Percentiles rank a stretch among this genome's conserved stretches.
Conservation (phyloP, 1,139 yeast genomes). For the Wickerhamiella pararugosa region DNA sequence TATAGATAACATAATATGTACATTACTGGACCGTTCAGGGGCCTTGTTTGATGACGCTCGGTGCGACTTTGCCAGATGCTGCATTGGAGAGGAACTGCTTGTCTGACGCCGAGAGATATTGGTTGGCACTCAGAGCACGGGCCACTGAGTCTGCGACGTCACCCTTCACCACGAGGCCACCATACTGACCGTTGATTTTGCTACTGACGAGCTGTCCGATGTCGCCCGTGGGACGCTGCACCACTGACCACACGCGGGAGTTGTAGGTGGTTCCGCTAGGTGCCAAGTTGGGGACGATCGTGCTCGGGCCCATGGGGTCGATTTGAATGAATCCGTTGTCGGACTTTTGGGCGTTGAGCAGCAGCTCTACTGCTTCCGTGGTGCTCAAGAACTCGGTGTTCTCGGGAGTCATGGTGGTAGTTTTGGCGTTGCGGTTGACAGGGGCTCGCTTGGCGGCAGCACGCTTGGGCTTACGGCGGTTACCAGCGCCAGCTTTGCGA, state of each 20-base stretch:
- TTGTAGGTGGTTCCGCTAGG: constrained; percentile 17
- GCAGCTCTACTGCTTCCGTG: constrained; percentile 3
- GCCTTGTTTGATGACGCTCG: constrained; percentile 5
- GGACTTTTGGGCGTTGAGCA: constrained; percentile 2
- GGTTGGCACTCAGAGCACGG: constrained; percentile 17
- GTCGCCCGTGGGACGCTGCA: constrained; percentile 7
- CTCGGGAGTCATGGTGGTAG: neutral
- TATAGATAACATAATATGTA: neutral
- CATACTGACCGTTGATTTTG: constrained; percentile 14
- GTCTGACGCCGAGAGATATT: constrained; percentile 14
- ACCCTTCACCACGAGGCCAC: constrained; percentile 6
- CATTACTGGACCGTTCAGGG: neutral
- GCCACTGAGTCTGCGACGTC: constrained; percentile 13
- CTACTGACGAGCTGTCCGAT: constrained; percentile 13
- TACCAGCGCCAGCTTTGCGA: too few species aligned
- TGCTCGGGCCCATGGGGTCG: constrained; percentile 7
- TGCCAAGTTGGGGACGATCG: constrained; percentile 12
- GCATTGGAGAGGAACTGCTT: constrained; percentile 17
- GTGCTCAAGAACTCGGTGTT: neutral
- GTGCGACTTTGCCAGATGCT: constrained; percentile 17
- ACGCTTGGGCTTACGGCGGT: neutral
- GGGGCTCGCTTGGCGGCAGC: neutral
- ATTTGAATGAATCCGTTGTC: constrained; percentile 5
- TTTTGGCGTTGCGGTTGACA: neutral
- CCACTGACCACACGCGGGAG: constrained; percentile 16